These are phyloP conservation scores for Basidiobolus meristosporus DNA, from an alignment of 371 early-diverging fungal species.

Conservation along the genomic window DNA sequence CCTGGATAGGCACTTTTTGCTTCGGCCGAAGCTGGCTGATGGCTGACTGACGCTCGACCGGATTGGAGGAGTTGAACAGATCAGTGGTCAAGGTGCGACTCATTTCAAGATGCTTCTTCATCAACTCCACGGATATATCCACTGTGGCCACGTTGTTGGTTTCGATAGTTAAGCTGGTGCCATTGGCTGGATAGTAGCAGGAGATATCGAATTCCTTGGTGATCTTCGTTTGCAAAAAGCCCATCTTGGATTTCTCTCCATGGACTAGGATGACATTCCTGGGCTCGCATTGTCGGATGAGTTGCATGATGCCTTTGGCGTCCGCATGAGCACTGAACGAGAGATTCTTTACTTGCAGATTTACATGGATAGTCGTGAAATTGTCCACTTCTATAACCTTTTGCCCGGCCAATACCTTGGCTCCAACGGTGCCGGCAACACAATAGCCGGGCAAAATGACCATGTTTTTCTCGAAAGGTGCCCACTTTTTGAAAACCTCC, in stretches of 20 bases:
- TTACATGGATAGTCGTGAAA: slow-evolving; percentile 59
- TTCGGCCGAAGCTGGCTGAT: not conserved
- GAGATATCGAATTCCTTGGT: slow-evolving; percentile 66
- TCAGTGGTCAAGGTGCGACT: slow-evolving; percentile 12
- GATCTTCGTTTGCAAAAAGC: slow-evolving; percentile 62
- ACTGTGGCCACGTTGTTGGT: slow-evolving; percentile 30
- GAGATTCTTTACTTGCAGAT: slow-evolving; percentile 83
- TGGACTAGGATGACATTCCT: slow-evolving; percentile 96
- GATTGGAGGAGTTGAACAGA: not conserved
- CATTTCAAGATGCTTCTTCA: too few relatives aligned
- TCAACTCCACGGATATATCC: slow-evolving; percentile 25
- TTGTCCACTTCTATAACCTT: slow-evolving; percentile 64
- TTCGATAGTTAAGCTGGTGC: slow-evolving; percentile 44
- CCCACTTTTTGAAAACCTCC: slow-evolving; percentile 79
- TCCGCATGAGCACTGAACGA: slow-evolving; percentile 99
- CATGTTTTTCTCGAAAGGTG: slow-evolving; percentile 76
- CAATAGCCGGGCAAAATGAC: slow-evolving; percentile 89
- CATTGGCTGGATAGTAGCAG: slow-evolving; percentile 81
- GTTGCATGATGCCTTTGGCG: slow-evolving; percentile 93
- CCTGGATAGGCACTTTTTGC: not conserved
- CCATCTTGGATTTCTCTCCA: slow-evolving; percentile 90
- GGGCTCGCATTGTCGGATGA: slow-evolving; percentile 85
- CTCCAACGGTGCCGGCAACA: slow-evolving; percentile 87
- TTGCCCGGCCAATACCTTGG: slow-evolving; percentile 83
- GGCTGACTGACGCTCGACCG: not conserved